A percentile compares a stretch with the other conserved stretches of the same genome.
These are phyloP conservation scores for Fusarium nanum DNA, from an alignment of 2,329 filamentous ascomycete species.

Conservation along the genomic window DNA sequence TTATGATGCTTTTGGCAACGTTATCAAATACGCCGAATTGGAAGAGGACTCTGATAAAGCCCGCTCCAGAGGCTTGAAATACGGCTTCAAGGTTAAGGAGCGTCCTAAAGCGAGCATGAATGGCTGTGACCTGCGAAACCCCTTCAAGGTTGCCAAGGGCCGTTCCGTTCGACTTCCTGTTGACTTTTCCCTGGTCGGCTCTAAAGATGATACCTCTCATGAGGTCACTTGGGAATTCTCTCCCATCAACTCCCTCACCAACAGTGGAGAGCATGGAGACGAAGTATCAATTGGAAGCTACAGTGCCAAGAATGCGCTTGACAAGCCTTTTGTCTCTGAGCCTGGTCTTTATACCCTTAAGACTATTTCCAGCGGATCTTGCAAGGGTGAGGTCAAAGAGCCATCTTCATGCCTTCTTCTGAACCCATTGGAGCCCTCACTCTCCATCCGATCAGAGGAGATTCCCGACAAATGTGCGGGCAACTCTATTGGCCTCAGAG, in stretches of 20 bases:
- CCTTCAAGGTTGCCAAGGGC: conserved; percentile 85
- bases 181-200: conserved; percentile 72
- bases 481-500: conserved; percentile 88
- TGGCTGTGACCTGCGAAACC: conserved; percentile 82
- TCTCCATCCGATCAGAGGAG: conserved; percentile 79
- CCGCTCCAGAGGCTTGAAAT: conserved; percentile 73
- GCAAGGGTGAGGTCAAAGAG: conserved; percentile 88
- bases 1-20: conserved; percentile 88
- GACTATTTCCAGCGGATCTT: conserved; percentile 82
- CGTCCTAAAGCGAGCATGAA: conserved; percentile 78
- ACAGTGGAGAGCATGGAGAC: conserved; percentile 76
- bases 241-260: conserved; percentile 74
- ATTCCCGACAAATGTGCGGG: conserved; percentile 96
- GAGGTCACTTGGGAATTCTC: conserved; percentile 85
- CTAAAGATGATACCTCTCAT: conserved; percentile 72
- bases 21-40: conserved; percentile 76
- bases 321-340: conserved; percentile 75
- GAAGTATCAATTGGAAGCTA: conserved; percentile 68
- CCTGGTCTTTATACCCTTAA: conserved; percentile 89
- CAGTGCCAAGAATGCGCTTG: conserved; percentile 69
- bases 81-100: conserved; percentile 87
- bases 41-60: conserved; percentile 77
- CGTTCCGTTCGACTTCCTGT: conserved; percentile 76
- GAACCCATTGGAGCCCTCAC: conserved; percentile 87
- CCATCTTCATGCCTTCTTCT: conserved; percentile 92